A percentile compares a stretch with the other conserved stretches of the same genome.
These are phyloP conservation scores for Tripterygium wilfordii DNA, from an alignment of 177 flowering plant species.

Conservation along the genomic window DNA sequence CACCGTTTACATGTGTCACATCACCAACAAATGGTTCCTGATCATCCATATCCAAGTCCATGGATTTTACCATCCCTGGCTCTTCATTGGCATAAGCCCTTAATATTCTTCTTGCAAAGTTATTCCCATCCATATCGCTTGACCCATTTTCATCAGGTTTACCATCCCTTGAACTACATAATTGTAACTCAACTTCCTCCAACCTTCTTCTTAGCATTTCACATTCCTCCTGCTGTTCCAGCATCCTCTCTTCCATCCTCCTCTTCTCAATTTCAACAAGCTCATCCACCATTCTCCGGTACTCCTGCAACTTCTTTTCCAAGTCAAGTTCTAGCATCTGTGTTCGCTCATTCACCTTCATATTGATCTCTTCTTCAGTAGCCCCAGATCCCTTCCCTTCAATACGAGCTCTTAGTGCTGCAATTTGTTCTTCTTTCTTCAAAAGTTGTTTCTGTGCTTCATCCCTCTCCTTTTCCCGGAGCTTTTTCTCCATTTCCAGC, in stretches of 20 bases:
- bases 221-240: constrained; percentile 75
- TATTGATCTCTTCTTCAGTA: constrained; percentile 70
- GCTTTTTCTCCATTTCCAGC: constrained; percentile 83
- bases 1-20: constrained; percentile 25
- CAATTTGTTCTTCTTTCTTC: constrained; percentile 81
- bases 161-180: constrained; percentile 32
- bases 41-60: constrained; percentile 87
- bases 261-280: constrained; percentile 69
- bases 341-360: constrained; percentile 69
- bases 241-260: constrained; percentile 80
- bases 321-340: constrained; percentile 45
- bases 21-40: constrained; percentile 35
- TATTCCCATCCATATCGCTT: constrained; percentile 33
- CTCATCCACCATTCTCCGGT: constrained; percentile 66
- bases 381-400: constrained; percentile 27
- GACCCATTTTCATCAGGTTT: constrained; percentile 10
- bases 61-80: constrained; percentile 84
- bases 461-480: constrained; percentile 64
- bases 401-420: constrained; percentile 37
- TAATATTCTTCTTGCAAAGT: constrained; percentile 54
- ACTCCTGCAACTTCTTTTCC: constrained; percentile 67
- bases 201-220: constrained; percentile 70
- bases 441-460: constrained; percentile 64
- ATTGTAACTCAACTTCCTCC: constrained; percentile 72
- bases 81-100: constrained; percentile 55